Evolutionary conservation across 352 stramenopile species (phyloP).

Genomic region (Globisporangium camurandrum): DNA sequence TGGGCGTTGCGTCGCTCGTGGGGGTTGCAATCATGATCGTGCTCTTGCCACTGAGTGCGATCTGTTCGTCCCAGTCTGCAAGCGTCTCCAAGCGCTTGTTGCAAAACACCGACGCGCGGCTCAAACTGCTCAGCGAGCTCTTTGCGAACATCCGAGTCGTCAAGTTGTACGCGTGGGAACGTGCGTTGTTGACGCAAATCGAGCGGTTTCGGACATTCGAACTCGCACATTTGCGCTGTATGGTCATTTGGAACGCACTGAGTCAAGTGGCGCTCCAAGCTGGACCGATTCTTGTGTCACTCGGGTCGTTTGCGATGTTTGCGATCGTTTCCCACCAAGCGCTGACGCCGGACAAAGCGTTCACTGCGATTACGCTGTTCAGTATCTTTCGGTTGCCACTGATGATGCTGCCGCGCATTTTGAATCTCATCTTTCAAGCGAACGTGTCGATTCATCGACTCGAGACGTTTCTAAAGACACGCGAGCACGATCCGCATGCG

Average conservation of each 20-base stretch:
- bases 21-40: slow-evolving; percentile 54
- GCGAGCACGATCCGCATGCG: slow-evolving; percentile 18
- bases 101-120: slow-evolving; percentile 36
- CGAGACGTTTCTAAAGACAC: slow-evolving; percentile 34
- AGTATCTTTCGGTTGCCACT: slow-evolving; percentile 95
- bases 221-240: slow-evolving; percentile 36
- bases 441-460: slow-evolving; percentile 54
- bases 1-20: slow-evolving; percentile 42
- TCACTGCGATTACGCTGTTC: slow-evolving; percentile 95
- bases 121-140: slow-evolving; percentile 54
- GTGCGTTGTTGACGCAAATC: slow-evolving; percentile 40
- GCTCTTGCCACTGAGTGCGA: slow-evolving; percentile 30
- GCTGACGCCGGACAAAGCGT: slow-evolving; percentile 84
- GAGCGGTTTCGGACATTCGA: slow-evolving; percentile 38
- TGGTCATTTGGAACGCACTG: slow-evolving; percentile 46
- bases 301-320: slow-evolving; percentile 61
- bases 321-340: slow-evolving; percentile 32
- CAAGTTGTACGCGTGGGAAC: slow-evolving; percentile 78
- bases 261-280: slow-evolving; percentile 39
- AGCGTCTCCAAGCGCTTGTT: slow-evolving; percentile 32
- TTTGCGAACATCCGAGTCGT: slow-evolving; percentile 59
- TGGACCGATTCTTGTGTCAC: slow-evolving; percentile 44
- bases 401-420: slow-evolving; percentile 84
- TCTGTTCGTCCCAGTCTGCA: slow-evolving; percentile 31
- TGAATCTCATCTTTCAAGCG: slow-evolving; percentile 44